These are phyloP conservation scores for Cystobasidium slooffiae DNA, from an alignment of 1,284 basidiomycete genomes.

Conservation along the genomic window DNA sequence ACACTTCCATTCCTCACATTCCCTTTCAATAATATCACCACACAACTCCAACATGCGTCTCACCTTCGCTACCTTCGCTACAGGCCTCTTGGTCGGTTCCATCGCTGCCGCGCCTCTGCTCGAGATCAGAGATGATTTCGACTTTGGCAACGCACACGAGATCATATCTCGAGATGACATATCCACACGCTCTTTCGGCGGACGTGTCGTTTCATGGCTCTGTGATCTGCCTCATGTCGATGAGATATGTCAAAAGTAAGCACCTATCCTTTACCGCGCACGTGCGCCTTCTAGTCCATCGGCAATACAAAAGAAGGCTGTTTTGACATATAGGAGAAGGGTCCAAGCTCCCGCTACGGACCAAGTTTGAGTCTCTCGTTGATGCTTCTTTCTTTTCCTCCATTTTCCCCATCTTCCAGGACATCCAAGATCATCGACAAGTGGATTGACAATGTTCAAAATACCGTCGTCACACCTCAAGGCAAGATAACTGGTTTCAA, in stretches of 20 bases:
- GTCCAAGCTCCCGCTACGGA: too few species aligned
- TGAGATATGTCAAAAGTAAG: conserved; percentile 27
- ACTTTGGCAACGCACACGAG: neutral
- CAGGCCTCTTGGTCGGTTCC: neutral
- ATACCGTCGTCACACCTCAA: conserved; percentile 23
- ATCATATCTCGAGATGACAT: neutral
- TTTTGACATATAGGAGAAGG: too few species aligned
- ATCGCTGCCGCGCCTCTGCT: neutral
- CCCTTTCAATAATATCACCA: too few species aligned
- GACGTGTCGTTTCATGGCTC: conserved; percentile 31
- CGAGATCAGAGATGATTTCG: neutral
- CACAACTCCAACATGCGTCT: neutral
- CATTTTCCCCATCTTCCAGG: conserved; percentile 1
- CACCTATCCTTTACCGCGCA: too few species aligned
- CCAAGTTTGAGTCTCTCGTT: neutral
- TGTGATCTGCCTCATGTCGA: conserved; percentile 26
- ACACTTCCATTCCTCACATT: neutral
- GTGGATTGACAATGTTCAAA: neutral
- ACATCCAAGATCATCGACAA: conserved; percentile 2
- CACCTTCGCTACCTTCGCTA: neutral
- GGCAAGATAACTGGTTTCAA: conserved; percentile 15
- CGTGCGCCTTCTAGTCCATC: neutral
- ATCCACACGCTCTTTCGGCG: neutral
- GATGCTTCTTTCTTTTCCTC: neutral
- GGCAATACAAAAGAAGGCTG: neutral